Conservation (phyloP, 345 rosid genomes). For the Jatropha curcas region DNA sequence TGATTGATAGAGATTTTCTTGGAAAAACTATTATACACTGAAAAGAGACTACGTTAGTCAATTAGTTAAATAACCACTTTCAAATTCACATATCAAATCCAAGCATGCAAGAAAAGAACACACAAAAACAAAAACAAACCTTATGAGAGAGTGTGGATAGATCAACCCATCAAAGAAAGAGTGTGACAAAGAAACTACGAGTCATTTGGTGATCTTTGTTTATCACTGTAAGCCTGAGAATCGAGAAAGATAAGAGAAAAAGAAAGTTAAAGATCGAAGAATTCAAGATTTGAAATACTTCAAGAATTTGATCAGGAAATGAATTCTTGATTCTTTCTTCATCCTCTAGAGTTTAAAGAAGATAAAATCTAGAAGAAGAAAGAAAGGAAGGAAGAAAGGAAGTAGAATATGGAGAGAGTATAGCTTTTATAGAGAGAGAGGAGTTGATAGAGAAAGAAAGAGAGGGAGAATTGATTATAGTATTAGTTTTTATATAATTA, state of each 20-base stretch:
- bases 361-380: not conserved
- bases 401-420: not conserved
- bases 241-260: not conserved
- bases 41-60: slow-evolving; percentile 17
- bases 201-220: too few relatives aligned
- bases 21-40: slow-evolving; percentile 1
- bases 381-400: slow-evolving; percentile 12
- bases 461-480: slow-evolving; percentile 48
- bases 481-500: slow-evolving; percentile 39
- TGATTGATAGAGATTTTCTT: slow-evolving; percentile 3
- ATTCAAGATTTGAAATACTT: not conserved
- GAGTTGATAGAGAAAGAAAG: slow-evolving; percentile 16
- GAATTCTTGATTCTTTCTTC: not conserved
- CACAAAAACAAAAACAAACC: not conserved
- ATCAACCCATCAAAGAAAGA: slow-evolving; percentile 27
- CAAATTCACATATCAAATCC: slow-evolving; percentile 27
- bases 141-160: not conserved
- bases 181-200: not conserved
- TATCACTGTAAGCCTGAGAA: not conserved
- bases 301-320: not conserved
- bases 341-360: slow-evolving; percentile 2
- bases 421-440: slow-evolving; percentile 30
- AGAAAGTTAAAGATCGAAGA: not conserved
- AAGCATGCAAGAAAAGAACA: too few relatives aligned
- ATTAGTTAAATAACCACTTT: not conserved